Evolutionary conservation across 331 rosid genomes (phyloP), one percentile per base, ranked within the genome.

Genomic region (Acacia pycnantha): DNA sequence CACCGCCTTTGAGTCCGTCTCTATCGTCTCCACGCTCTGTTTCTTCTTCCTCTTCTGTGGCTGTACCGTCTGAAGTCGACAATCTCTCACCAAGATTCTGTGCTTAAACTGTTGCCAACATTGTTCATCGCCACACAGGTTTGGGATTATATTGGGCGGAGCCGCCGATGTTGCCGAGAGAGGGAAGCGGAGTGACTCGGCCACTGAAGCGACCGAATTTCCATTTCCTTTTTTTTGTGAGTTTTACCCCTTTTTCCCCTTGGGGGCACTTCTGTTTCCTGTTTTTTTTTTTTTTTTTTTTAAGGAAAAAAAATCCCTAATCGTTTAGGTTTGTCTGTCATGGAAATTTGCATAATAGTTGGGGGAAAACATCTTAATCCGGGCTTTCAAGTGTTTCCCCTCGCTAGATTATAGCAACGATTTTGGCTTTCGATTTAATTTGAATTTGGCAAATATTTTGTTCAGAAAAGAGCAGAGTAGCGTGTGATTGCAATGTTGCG

Each of bases 21-120:
- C 93, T 66, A 82, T 95, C n/a, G 88, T 85, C 68, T 90, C 97
- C 40, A 90, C 92, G 89, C 94, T 95, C 76, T 86, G 91, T 82
- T 91, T 93, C 89, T 95, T 95, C 93, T 93, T 93, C 72, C 72
- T 93, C 61, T 95, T 89, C 92, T 95, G 89, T 70, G 98, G 98
- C 51, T 95, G 97, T 44, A 91, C 92, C 50, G 27, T 95, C 70
- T 92, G 88, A 61, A 24, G 35, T 61, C 2, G 88, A 48, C 19
- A 11, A 21, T 41, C 51, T 69, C 31, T 11, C 74, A 18, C 33
- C 0, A 9, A 16, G 26, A 48, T 3, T 47, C 56, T 6, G 37
- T 22, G 76, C 37, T 1, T 7, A 46, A 71, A 26, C 37, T 13
- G 33, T 22, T 29, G 77, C 26, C 27, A 58, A 6, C 44, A 9